Evolutionary conservation across 139 green algal genomes (phyloP).

Genomic region (Ostreobium quekettii): DNA sequence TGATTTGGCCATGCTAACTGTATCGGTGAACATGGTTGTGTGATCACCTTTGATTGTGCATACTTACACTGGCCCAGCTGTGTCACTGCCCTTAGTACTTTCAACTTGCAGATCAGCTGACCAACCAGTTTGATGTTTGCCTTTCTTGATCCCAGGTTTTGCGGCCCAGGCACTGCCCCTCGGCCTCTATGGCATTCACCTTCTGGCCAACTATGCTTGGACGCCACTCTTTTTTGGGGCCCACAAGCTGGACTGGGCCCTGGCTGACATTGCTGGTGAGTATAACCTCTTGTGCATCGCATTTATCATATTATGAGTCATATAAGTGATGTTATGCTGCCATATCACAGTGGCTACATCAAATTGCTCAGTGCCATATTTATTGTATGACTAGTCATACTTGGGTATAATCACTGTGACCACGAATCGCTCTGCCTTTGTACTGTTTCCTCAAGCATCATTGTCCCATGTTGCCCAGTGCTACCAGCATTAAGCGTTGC

Average conservation of each 20-base stretch:
- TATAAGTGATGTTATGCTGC: too few species aligned
- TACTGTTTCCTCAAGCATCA: too few species aligned
- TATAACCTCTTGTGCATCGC: too few species aligned
- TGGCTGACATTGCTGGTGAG: constrained; percentile 37
- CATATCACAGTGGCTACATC: too few species aligned
- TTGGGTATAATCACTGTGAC: too few species aligned
- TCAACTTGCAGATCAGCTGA: not conserved
- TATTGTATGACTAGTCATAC: too few species aligned
- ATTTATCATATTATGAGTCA: too few species aligned
- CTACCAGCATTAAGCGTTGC: too few species aligned
- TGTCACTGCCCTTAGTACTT: not conserved
- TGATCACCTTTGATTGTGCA: not conserved
- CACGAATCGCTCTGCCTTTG: too few species aligned
- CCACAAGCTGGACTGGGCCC: constrained; percentile 35
- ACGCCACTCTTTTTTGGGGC: constrained; percentile 48
- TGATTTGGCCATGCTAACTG: not conserved
- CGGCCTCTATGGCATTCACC: constrained; percentile 35
- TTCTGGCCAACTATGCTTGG: constrained; percentile 43
- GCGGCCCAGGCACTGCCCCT: constrained; percentile 16
- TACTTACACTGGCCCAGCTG: not conserved
- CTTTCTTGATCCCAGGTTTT: not conserved
- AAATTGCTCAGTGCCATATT: too few species aligned
- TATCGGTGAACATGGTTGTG: not conserved
- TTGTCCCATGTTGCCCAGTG: too few species aligned
- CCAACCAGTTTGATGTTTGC: not conserved